A percentile compares a stretch with the other conserved stretches of the same genome.
phyloP scores from a whole-genome alignment of 2,329 filamentous ascomycete genomes.

The Stemphylium vesicarium region DNA sequence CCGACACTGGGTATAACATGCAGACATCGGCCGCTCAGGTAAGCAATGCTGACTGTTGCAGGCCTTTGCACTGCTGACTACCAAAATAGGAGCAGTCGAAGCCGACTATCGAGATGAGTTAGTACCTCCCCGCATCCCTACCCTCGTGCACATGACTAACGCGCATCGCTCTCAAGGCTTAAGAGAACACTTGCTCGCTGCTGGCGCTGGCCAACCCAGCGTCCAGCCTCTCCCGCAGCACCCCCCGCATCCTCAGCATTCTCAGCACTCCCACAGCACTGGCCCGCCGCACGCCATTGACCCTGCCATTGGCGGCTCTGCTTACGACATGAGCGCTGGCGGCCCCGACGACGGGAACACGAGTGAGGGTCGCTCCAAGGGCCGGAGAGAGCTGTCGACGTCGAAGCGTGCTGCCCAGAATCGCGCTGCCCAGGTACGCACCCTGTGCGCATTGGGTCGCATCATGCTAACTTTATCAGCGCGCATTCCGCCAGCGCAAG shows the following conservation, averaged over 20 bases:
- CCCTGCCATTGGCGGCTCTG: constrained; percentile 61
- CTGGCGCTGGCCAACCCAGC: constrained; percentile 53
- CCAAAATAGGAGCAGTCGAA: constrained; percentile 40
- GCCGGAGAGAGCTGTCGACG: constrained; percentile 89
- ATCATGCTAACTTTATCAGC: constrained; percentile 59
- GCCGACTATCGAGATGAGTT: constrained; percentile 53
- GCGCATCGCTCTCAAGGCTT: constrained; percentile 56
- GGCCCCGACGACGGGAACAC: constrained; percentile 56
- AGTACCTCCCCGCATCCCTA: constrained; percentile 29
- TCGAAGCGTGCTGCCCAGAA: constrained; percentile 98
- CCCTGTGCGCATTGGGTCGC: background rate
- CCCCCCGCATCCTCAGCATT: constrained; percentile 23
- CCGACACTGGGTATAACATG: constrained; percentile 42
- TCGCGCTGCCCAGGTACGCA: constrained; percentile 84
- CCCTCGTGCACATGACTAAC: constrained; percentile 42
- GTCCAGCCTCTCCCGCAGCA: constrained; percentile 44
- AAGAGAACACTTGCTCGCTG: constrained; percentile 67
- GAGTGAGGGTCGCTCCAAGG: constrained; percentile 59
- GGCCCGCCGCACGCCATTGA: constrained; percentile 62
- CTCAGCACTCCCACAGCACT: constrained; percentile 47
- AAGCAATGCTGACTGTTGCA: constrained; percentile 50
- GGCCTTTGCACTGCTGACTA: constrained; percentile 36
- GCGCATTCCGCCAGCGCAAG: constrained; percentile 96
- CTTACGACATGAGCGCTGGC: constrained; percentile 56
- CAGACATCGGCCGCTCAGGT: constrained; percentile 59